These are phyloP conservation scores for Musa itinerans DNA, from an alignment of 176 grass and related monocot species.

Conservation along the genomic window DNA sequence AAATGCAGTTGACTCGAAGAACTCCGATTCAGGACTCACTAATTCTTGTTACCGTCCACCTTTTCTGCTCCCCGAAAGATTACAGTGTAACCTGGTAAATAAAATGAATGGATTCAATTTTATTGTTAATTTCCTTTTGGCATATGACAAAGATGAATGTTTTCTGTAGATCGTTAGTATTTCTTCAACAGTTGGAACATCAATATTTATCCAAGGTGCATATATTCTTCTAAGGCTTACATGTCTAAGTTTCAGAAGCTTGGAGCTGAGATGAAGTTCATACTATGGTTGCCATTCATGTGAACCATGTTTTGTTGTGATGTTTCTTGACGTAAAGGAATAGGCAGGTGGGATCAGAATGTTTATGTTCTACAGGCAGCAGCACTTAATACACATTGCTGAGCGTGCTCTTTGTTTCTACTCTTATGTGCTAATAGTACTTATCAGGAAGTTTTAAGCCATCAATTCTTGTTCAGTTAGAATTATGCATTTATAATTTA, in stretches of 20 bases:
- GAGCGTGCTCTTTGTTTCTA: slow-evolving; percentile 22
- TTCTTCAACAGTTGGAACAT: slow-evolving; percentile 63
- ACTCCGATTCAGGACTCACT: slow-evolving; percentile 16
- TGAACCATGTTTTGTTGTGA: slow-evolving; percentile 61
- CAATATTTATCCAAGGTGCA: slow-evolving; percentile 55
- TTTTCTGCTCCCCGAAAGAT: slow-evolving; percentile 72
- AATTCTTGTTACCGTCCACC: slow-evolving; percentile 42
- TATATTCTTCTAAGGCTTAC: slow-evolving; percentile 80
- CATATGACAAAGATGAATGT: slow-evolving; percentile 35
- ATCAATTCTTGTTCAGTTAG: slow-evolving; percentile 15
- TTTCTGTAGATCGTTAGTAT: slow-evolving; percentile 50
- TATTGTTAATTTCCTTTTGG: slow-evolving; percentile 18
- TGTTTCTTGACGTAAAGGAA: slow-evolving; percentile 84
- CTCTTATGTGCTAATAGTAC: slow-evolving; percentile 22
- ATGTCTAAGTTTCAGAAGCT: slow-evolving; percentile 86
- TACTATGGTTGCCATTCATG: slow-evolving; percentile 56
- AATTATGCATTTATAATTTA: slow-evolving; percentile 24
- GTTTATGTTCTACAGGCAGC: slow-evolving; percentile 47
- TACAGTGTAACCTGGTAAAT: slow-evolving; percentile 78
- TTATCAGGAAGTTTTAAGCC: slow-evolving; percentile 11
- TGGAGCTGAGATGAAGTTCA: slow-evolving; percentile 97
- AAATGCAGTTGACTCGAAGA: slow-evolving; percentile 31
- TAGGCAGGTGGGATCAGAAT: slow-evolving; percentile 95
- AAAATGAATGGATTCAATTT: slow-evolving; percentile 20
- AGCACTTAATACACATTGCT: slow-evolving; percentile 25